Conservation (phyloP, 371 early-diverging fungal genomes). For the Syncephalis plumigaleata region DNA sequence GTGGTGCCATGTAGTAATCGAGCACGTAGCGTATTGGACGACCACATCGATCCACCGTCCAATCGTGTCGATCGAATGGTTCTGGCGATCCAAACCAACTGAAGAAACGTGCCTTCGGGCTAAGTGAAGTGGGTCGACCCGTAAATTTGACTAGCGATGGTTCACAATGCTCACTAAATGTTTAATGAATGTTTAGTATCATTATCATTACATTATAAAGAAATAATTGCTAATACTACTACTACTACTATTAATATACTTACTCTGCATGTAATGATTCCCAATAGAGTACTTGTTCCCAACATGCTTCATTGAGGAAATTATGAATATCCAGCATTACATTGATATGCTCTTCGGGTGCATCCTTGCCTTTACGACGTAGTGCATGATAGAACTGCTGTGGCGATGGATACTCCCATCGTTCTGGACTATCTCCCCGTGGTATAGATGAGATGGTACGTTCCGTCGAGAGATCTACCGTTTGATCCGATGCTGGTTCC, state of each 20-base stretch:
- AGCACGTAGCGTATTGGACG: constrained; percentile 81
- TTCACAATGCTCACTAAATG: constrained; percentile 29
- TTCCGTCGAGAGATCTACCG: constrained; percentile 24
- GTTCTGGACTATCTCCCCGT: constrained; percentile 14
- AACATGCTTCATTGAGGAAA: constrained; percentile 82
- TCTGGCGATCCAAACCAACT: constrained; percentile 40
- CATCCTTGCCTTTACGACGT: constrained; percentile 73
- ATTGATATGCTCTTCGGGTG: constrained; percentile 49
- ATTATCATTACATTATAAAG: too few species aligned
- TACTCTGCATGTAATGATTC: constrained; percentile 48
- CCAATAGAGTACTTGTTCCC: constrained; percentile 84
- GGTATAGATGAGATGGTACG: constrained; percentile 62
- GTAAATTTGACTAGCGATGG: constrained; percentile 69
- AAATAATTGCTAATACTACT: background rate
- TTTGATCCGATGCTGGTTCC: constrained; percentile 31
- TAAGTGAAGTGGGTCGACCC: constrained; percentile 63
- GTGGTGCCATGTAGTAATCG: constrained; percentile 77
- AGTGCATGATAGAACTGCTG: constrained; percentile 90
- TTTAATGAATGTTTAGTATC: too few species aligned
- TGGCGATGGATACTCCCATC: constrained; percentile 91
- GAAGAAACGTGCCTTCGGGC: constrained; percentile 64
- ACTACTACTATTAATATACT: constrained; percentile 4
- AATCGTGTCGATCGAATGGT: constrained; percentile 96
- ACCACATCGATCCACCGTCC: constrained; percentile 91
- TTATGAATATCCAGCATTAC: constrained; percentile 76